Percentiles rank a stretch among this genome's conserved stretches.
Evolutionary conservation across 371 early-diverging fungal genomes (phyloP).

Genomic region (Enteropsectra breve): DNA sequence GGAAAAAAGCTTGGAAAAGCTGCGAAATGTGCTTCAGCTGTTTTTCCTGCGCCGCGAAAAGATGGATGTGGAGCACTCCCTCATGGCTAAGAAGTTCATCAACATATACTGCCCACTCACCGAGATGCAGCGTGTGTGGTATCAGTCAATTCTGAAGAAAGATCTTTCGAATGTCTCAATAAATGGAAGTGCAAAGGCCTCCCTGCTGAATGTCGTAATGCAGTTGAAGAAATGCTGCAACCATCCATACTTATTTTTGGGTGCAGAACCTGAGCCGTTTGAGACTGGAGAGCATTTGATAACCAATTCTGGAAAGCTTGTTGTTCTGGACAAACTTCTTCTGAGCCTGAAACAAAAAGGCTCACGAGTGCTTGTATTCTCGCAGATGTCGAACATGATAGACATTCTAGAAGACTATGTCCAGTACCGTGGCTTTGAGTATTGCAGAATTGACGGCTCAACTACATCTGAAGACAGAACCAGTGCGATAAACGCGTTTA

Average conservation of each 20-base stretch:
- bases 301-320: constrained; percentile 92
- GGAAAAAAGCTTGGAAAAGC: constrained; percentile 79
- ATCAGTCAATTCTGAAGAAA: constrained; percentile 82
- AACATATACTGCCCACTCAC: constrained; percentile 83
- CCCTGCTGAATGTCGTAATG: constrained; percentile 95
- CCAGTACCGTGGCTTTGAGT: constrained; percentile 69
- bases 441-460: constrained; percentile 92
- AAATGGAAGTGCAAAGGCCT: constrained; percentile 67
- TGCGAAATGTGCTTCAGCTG: constrained; percentile 84
- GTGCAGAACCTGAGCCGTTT: constrained; percentile 68
- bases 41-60: constrained; percentile 91
- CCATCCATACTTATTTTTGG: constrained; percentile 86
- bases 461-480: constrained; percentile 83
- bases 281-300: constrained; percentile 90
- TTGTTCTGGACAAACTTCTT: constrained; percentile 81
- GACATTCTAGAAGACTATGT: constrained; percentile 97
- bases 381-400: constrained; percentile 92
- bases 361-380: constrained; percentile 85
- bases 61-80: constrained; percentile 86
- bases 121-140: constrained; percentile 86
- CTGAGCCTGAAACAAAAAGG: constrained; percentile 72
- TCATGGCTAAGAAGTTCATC: constrained; percentile 83
- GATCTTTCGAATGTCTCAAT: constrained; percentile 71
- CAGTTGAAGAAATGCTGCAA: constrained; percentile 94
- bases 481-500: constrained; percentile 81